Percentiles rank a stretch among this genome's conserved stretches.
Evolutionary conservation across 768 basidiomycete genomes (phyloP).

Genomic region (Auricularia sp.): DNA sequence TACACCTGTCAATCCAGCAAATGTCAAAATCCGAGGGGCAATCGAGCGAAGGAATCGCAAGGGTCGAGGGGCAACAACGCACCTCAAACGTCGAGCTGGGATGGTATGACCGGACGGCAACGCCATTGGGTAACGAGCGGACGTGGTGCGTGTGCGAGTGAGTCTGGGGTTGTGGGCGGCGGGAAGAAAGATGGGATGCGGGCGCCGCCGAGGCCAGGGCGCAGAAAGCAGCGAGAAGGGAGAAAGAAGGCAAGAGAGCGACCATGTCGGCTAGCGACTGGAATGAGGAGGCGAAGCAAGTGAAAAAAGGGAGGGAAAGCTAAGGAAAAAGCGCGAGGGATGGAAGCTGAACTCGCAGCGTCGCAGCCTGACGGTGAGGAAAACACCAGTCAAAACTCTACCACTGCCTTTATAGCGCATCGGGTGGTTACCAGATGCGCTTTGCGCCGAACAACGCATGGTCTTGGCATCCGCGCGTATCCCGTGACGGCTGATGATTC

Average conservation of each 20-base stretch:
- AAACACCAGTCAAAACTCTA: not conserved
- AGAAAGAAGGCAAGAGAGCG: not conserved
- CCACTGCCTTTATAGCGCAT: not conserved
- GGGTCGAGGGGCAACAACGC: constrained; percentile 4
- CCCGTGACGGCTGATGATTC: not conserved
- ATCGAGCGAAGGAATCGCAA: not conserved
- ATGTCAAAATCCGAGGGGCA: not conserved
- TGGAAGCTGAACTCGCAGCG: not conserved
- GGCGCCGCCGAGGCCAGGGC: not conserved
- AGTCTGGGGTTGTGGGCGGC: not conserved
- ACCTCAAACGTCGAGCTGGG: constrained; percentile 41
- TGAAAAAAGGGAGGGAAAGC: not conserved
- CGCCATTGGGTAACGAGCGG: constrained; percentile 1
- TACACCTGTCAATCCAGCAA: not conserved
- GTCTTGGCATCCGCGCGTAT: not conserved
- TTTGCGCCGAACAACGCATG: not conserved
- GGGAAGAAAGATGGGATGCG: not conserved
- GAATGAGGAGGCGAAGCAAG: not conserved
- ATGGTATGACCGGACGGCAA: constrained; percentile 25
- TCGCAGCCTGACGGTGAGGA: constrained; percentile 1
- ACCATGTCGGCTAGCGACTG: constrained; percentile 2
- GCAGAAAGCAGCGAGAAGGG: not conserved
- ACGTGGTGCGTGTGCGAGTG: not conserved
- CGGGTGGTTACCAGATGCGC: not conserved
- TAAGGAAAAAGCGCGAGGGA: not conserved